Evolutionary conservation across 176 grass and related monocot species (phyloP).

Genomic region (Paspalum vaginatum): DNA sequence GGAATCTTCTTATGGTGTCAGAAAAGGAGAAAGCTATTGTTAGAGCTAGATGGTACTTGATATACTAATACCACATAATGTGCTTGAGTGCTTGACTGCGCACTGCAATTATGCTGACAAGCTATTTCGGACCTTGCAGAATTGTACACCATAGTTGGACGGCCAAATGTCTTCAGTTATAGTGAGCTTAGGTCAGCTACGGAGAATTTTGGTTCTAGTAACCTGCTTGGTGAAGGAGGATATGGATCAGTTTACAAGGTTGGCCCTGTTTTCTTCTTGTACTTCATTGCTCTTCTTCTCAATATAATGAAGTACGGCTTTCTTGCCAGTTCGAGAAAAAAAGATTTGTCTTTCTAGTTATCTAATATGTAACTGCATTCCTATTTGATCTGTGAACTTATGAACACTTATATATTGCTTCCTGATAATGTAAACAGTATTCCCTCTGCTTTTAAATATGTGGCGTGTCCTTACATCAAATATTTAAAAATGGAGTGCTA

Average conservation of each 20-base stretch:
- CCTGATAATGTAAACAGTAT: neutral
- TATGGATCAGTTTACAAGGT: conserved; percentile 90
- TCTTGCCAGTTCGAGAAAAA: no score
- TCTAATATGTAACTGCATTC: neutral
- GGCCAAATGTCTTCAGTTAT: conserved; percentile 69
- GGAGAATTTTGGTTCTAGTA: conserved; percentile 63
- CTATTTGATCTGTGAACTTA: neutral
- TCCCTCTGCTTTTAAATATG: no score
- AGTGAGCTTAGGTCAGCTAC: conserved; percentile 70
- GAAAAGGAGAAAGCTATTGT: conserved; percentile 54
- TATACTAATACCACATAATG: conserved; percentile 3
- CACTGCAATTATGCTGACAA: conserved; percentile 6
- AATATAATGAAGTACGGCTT: no score
- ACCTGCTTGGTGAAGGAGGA: conserved; percentile 85
- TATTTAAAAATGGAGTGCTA: neutral
- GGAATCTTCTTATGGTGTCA: conserved; percentile 57
- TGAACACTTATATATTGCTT: neutral
- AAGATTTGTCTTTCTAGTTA: conserved; percentile 2
- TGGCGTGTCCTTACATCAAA: no score
- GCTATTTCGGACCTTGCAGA: conserved; percentile 44
- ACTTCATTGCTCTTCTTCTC: no score
- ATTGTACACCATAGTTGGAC: conserved; percentile 52
- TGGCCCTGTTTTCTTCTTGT: no score
- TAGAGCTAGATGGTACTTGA: conserved; percentile 54
- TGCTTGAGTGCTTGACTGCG: neutral